Evolutionary conservation across 164 flowering plant species (phyloP), one percentile per base, ranked within the genome.

Genomic region (Amborella trichopoda): DNA sequence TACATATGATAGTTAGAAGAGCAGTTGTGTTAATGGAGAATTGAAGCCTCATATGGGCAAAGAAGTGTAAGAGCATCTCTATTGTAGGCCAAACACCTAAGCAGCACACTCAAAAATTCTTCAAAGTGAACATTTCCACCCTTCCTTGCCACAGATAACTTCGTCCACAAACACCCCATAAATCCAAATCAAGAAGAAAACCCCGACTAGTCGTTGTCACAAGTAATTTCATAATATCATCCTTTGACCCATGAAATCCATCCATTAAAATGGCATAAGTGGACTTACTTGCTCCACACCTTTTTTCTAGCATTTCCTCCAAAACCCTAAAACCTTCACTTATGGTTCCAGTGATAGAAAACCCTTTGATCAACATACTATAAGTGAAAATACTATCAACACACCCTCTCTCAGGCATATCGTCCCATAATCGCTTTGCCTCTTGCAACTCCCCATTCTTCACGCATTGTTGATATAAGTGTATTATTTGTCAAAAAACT

Each of bases 261-360:
- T 77, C 65, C 28, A 75, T 50, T 66, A 80, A 58, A 6, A 58
- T 53, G 0, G 46, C 32, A 46, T 59, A 87, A 0, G 88, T 81
- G 6, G 32, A 48, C 49, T 71, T 77, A 60, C 75, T 69, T 0
- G 89, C 91, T 2, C 30, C 28, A 50, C 79, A 88, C 6, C 68
- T 68, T 50, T 77, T 76, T 0, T 62, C 75, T 48, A 78, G 26
- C 96, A 88, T 88, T 62, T 88, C 96, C 55, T 76, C 80, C 34
- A 79, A 46, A 45, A 81, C 46, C 46, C 66, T 68, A 38, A 77
- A 26, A 9, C 83, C 88, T 52, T 81, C 91, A 53, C 47, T 58
- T 6, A 69, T 73, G 49, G 63, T 71, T 23, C 82, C 88, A 26
- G 44, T 64, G 46, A 58, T 66, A 44, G 70, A 67, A 12, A 80